phyloP scores from a whole-genome alignment of 2,329 filamentous ascomycete genomes.

The Sporothrix dimorphospora region DNA sequence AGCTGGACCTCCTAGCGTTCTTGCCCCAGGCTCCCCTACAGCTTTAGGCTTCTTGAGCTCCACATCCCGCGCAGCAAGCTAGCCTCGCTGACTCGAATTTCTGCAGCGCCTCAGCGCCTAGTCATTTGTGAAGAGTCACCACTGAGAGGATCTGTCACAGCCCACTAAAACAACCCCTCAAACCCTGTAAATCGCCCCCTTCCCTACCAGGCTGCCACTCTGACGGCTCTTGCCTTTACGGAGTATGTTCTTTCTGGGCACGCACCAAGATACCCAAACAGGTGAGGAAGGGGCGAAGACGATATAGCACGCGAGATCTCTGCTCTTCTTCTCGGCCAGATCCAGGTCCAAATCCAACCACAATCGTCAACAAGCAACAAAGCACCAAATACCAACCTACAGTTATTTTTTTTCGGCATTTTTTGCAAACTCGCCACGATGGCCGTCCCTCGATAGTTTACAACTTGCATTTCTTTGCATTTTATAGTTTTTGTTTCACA shows the following conservation, averaged over 20 bases:
- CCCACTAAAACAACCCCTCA: not conserved
- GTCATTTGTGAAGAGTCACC: not conserved
- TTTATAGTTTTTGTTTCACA: not conserved
- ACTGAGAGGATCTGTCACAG: not conserved
- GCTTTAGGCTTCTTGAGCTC: not conserved
- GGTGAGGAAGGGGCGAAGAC: not conserved
- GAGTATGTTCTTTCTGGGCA: not conserved
- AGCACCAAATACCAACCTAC: not conserved
- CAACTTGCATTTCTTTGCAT: not conserved
- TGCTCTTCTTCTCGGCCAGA: no score
- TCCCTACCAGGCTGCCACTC: not conserved
- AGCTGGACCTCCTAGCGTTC: not conserved
- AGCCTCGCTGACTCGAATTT: slow-evolving; percentile 1
- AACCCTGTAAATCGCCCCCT: not conserved
- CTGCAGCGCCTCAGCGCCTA: not conserved
- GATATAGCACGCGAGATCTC: slow-evolving; percentile 1
- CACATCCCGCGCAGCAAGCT: not conserved
- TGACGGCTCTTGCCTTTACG: not conserved
- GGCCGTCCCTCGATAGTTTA: slow-evolving; percentile 1
- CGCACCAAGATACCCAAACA: not conserved
- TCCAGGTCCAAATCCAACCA: not conserved
- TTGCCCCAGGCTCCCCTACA: not conserved
- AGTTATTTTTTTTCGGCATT: not conserved
- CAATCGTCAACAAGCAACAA: not conserved
- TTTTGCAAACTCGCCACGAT: slow-evolving; percentile 1